Conservation (phyloP, 495 filamentous ascomycete species). For the Amorphotheca resinae region DNA sequence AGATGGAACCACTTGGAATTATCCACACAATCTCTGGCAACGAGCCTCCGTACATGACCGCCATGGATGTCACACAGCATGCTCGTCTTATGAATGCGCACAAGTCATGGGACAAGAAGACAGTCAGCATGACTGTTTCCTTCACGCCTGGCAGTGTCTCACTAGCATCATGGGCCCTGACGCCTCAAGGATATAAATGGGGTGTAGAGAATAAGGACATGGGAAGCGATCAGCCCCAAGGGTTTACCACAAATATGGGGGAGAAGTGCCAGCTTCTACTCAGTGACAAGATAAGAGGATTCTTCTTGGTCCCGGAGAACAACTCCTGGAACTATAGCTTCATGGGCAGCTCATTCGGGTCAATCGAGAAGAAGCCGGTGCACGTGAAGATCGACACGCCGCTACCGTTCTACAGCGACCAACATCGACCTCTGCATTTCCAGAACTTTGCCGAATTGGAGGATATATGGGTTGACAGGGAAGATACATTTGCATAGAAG, state of each 20-base stretch:
- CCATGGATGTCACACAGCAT: slow-evolving; percentile 87
- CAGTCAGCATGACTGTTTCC: slow-evolving; percentile 87
- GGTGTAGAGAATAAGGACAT: slow-evolving; percentile 91
- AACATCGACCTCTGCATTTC: slow-evolving; percentile 91
- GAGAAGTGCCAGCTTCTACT: slow-evolving; percentile 91
- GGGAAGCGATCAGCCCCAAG: slow-evolving; percentile 80
- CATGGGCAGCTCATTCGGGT: slow-evolving; percentile 80
- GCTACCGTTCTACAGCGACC: slow-evolving; percentile 78
- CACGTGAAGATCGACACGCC: slow-evolving; percentile 92
- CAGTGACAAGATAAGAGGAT: slow-evolving; percentile 83
- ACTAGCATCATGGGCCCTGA: slow-evolving; percentile 82
- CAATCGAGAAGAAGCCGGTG: slow-evolving; percentile 76
- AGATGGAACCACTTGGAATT: slow-evolving; percentile 82
- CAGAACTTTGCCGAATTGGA: slow-evolving; percentile 85
- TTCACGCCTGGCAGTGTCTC: slow-evolving; percentile 99
- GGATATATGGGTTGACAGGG: slow-evolving; percentile 78
- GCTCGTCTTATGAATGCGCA: slow-evolving; percentile 77
- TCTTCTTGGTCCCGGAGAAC: slow-evolving; percentile 88
- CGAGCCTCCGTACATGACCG: slow-evolving; percentile 91
- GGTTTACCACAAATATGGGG: slow-evolving; percentile 85
- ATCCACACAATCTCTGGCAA: slow-evolving; percentile 94
- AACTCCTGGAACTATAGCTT: slow-evolving; percentile 97
- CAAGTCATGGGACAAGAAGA: slow-evolving; percentile 83
- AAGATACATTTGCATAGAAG: slow-evolving; percentile 69
- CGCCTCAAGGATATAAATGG: slow-evolving; percentile 91